phyloP scores from a whole-genome alignment of 352 stramenopile genomes.

The Saprolegnia parasitica region DNA sequence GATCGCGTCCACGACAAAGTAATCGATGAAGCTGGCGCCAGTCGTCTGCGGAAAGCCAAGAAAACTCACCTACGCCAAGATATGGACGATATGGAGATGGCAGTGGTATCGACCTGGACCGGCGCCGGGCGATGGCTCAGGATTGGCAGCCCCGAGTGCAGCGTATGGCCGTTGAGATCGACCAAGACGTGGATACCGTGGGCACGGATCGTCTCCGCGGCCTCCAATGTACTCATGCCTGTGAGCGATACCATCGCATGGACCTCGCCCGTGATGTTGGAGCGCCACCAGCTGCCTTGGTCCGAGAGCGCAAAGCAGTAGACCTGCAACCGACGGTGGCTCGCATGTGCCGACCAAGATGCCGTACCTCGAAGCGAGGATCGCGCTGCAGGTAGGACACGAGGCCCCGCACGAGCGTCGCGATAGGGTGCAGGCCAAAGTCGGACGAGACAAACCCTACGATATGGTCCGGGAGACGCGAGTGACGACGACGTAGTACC shows the following conservation, averaged over 20 bases:
- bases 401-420: conserved; percentile 59
- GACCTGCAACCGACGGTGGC: conserved; percentile 39
- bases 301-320: conserved; percentile 69
- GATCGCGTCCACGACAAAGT: conserved; percentile 56
- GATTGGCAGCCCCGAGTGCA: conserved; percentile 64
- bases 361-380: background rate
- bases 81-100: background rate
- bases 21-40: conserved; percentile 55
- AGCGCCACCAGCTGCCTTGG: conserved; percentile 66
- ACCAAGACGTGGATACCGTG: conserved; percentile 69
- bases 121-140: conserved; percentile 56
- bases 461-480: background rate
- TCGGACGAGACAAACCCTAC: conserved; percentile 77
- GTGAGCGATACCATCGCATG: conserved; percentile 64
- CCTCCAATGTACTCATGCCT: conserved; percentile 46
- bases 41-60: conserved; percentile 76
- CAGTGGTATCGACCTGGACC: conserved; percentile 42
- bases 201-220: conserved; percentile 46
- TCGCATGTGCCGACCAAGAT: background rate
- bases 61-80: conserved; percentile 36
- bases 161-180: conserved; percentile 81
- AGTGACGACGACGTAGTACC: background rate
- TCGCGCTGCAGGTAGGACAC: conserved; percentile 41
- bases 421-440: conserved; percentile 76
- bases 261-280: conserved; percentile 67